Evolutionary conservation across 208 protist species (phyloP), one percentile per base, ranked within the genome.

Genomic region (Naegleria lovaniensis): DNA sequence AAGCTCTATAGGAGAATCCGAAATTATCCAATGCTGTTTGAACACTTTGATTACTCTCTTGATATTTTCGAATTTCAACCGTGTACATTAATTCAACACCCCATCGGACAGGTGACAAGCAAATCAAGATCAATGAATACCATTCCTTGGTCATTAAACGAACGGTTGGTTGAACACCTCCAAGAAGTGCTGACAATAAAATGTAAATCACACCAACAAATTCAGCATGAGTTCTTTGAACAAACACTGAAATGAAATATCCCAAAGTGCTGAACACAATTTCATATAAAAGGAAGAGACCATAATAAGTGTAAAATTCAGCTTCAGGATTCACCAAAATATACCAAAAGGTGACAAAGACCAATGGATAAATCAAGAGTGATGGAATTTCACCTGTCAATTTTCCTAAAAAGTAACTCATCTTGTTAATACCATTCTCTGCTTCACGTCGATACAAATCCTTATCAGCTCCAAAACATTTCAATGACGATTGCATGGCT

Each of bases 331-430:
- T 52, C 43, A 87, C 33, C 4, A 87, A 36, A 9, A 25, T 16
- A 52, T 55, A 87, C 84, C 84, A 87, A 36, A 87, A 48, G 5
- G 40, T 40, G 25, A 48, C 7, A 52, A 36, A 87, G 25, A 87
- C 22, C 25, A 52, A 48, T 41, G 84, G 41, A n/a, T 40, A 87
- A 15, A 87, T 52, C 11, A 87, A 13, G 0, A 48, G 33, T 0
- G 40, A n/a, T 52, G 84, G 84, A 41, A 39, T 16, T n/a, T 87
- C 9, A 52, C n/a, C 84, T 33, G 84, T 52, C 11, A 87, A 33
- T 52, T 87, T 87, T 36, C 40, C 84, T 29, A 52, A 22, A 25
- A 87, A 87, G 29, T 87, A 87, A 87, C 40, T 55, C 19, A 87
- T 55, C 39, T 87, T 87, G 41, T 52, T 87, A 25, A 87, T 52